Evolutionary conservation across 768 basidiomycete species (phyloP), one percentile per base, ranked within the genome.

Genomic region (Antrodiella citrinella): DNA sequence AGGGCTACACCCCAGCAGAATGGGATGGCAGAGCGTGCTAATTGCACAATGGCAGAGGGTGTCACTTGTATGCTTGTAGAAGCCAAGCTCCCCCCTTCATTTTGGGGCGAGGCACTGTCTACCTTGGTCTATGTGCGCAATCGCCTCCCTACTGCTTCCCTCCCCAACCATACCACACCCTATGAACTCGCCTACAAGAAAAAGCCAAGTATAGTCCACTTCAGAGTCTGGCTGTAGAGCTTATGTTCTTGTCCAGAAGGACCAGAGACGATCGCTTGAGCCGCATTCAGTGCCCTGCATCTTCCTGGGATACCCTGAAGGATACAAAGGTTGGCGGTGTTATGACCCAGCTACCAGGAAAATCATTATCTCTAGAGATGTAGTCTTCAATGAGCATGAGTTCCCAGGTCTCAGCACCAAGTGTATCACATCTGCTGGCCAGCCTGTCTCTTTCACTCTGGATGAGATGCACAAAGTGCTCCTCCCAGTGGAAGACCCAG

Each of bases 21-120:
- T n/a, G n/a, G n/a, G n/a, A n/a, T n/a, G n/a, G n/a, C n/a, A 73
- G 57, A 78, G 53, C 53, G 66, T 1, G 53, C 55, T 1, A 75
- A 76, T 38, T 52, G 64, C 2, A 68, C 66, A 0, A 56, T 77
- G 23, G 52, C 58, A 0, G 65, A 73, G 19, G 57, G 52, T 15
- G 59, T 65, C 35, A 54, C 51, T 13, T 56, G 65, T 0, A 67
- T 74, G 60, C 59, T 72, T 4, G 18, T 44, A 13, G 55, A 47
- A 18, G 15, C 44, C 13, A 26, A 45, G 3, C 21, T 55, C 7
- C 51, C 51, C 11, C 25, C 44, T 7, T 21, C 13, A 20, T 25
- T 50, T 41, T 50, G 53, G 51, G 48, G 53, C 18, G 49, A 51
- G 26, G 62, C 57, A 12, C 44, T 65, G 1, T 39, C 44, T 4